phyloP scores from a whole-genome alignment of 257 asterid genomes.

The Ilex aquifolium region DNA sequence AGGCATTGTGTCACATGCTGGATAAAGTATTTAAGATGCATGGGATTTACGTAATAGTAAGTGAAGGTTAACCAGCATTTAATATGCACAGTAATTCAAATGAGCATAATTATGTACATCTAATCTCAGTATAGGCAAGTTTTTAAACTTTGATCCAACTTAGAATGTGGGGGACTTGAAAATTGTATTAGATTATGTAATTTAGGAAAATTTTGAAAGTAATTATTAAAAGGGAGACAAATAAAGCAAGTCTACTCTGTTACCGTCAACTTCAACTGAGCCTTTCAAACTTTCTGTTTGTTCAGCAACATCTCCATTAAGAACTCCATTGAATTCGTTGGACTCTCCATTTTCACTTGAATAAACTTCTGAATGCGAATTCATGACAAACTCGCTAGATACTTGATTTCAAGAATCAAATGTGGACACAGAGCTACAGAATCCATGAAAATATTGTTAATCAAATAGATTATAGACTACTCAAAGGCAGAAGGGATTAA shows the following conservation, averaged over 20 bases:
- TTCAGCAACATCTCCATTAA: slow-evolving; percentile 45
- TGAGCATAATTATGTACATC: background rate
- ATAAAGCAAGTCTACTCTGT: slow-evolving; percentile 6
- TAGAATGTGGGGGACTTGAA: background rate
- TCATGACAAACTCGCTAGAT: slow-evolving; percentile 41
- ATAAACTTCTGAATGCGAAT: slow-evolving; percentile 37
- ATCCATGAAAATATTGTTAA: background rate
- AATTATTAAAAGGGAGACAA: background rate
- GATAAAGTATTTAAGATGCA: background rate
- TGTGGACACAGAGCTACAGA: slow-evolving; percentile 12
- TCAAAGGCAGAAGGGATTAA: too few species aligned
- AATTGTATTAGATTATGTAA: background rate
- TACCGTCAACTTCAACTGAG: slow-evolving; percentile 51
- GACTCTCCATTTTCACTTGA: slow-evolving; percentile 38
- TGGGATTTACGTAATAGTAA: background rate
- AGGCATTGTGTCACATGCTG: background rate
- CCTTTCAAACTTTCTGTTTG: slow-evolving; percentile 44
- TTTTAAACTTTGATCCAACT: background rate
- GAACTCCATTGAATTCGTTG: slow-evolving; percentile 34
- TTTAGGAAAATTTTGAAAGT: background rate
- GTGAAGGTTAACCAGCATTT: background rate
- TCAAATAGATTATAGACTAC: too few species aligned
- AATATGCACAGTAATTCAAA: background rate
- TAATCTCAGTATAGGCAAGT: background rate
- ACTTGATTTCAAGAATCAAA: slow-evolving; percentile 16